Conservation (phyloP, 1,139 yeast species). For the Zygotorulaspora mrakii region DNA sequence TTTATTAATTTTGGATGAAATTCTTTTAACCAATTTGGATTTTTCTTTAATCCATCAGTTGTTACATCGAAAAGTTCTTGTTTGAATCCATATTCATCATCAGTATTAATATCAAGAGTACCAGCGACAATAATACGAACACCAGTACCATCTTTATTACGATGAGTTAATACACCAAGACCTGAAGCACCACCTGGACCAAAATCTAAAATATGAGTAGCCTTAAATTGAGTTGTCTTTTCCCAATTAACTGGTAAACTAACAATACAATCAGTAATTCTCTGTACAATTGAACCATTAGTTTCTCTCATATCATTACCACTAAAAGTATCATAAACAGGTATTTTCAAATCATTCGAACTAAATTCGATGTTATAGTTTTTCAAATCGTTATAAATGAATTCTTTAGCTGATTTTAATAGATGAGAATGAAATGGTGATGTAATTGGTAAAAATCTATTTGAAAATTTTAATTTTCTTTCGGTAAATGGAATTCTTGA, state of each 20-base stretch:
- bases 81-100: constrained; percentile 87
- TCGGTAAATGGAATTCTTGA: constrained; percentile 89
- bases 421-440: constrained; percentile 96
- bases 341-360: constrained; percentile 60
- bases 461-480: constrained; percentile 88
- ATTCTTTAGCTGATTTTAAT: constrained; percentile 64
- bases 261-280: constrained; percentile 78
- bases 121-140: constrained; percentile 92
- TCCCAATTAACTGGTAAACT: constrained; percentile 95
- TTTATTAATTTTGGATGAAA: constrained; percentile 82
- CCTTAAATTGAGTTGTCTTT: constrained; percentile 68
- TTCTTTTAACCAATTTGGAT: constrained; percentile 87
- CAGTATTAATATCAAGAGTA: constrained; percentile 63
- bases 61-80: constrained; percentile 85
- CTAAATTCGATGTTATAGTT: constrained; percentile 55
- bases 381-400: constrained; percentile 62
- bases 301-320: constrained; percentile 71
- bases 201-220: constrained; percentile 89
- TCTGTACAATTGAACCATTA: constrained; percentile 52
- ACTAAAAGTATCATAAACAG: constrained; percentile 86
- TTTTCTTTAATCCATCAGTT: constrained; percentile 64
- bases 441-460: constrained; percentile 90
- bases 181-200: constrained; percentile 99
- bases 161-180: constrained; percentile 89
- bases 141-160: constrained; percentile 98